These are phyloP conservation scores for Leishmania lainsoni DNA, from an alignment of 208 protist genomes.

Conservation along the genomic window DNA sequence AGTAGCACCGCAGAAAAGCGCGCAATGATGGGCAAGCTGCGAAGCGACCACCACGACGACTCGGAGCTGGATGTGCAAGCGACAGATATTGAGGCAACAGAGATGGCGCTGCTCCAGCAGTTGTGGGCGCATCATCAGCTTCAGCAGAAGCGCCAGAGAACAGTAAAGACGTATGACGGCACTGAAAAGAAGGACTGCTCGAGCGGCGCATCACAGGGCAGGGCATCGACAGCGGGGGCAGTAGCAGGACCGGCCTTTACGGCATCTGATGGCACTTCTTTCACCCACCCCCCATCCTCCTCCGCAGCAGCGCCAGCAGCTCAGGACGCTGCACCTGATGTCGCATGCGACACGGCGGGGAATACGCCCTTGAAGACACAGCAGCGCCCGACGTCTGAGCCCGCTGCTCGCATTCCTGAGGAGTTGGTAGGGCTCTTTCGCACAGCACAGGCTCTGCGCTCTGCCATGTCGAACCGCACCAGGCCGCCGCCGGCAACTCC, in stretches of 20 bases:
- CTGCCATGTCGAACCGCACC: neutral
- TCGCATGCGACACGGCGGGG: neutral
- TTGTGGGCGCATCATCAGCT: slow-evolving; percentile 7
- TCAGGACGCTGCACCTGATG: neutral
- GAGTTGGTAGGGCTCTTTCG: slow-evolving; percentile 24
- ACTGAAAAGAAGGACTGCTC: neutral
- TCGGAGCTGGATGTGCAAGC: slow-evolving; percentile 17
- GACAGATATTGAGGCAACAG: slow-evolving; percentile 6
- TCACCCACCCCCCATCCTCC: neutral
- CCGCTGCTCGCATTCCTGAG: neutral
- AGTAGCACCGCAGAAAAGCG: neutral
- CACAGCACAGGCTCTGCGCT: slow-evolving; percentile 11
- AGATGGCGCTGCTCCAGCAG: slow-evolving; percentile 13
- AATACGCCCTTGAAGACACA: neutral
- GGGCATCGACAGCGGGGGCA: neutral
- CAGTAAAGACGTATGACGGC: neutral
- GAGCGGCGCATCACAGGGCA: neutral
- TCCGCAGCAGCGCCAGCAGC: neutral
- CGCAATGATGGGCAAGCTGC: neutral
- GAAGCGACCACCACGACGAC: slow-evolving; percentile 6
- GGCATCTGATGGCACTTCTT: neutral
- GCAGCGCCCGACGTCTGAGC: neutral
- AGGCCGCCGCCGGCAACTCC: neutral
- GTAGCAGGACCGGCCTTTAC: neutral
- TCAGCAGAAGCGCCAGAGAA: neutral